Percentiles rank a stretch among this genome's conserved stretches.
phyloP scores from a whole-genome alignment of 2,329 filamentous ascomycete genomes.

The Venturia oleaginea region DNA sequence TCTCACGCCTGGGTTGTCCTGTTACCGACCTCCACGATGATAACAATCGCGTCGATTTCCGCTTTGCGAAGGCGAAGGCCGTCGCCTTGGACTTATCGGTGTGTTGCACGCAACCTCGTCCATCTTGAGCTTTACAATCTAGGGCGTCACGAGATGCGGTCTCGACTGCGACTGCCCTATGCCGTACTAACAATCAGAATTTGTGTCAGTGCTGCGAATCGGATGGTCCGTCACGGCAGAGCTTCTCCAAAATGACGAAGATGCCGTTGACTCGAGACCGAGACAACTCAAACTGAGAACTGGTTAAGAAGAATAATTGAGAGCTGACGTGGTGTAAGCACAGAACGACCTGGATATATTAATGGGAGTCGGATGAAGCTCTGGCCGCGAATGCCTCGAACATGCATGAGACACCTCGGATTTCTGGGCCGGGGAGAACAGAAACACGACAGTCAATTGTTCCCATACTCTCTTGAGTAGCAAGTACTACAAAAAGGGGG shows the following conservation, averaged over 20 bases:
- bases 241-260: neutral
- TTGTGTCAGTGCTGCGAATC: neutral
- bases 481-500: neutral
- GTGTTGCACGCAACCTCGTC: neutral
- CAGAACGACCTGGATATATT: neutral
- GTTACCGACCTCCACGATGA: neutral
- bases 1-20: neutral
- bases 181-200: neutral
- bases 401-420: neutral
- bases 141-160: neutral
- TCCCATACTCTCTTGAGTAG: neutral
- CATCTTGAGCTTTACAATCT: neutral
- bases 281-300: neutral
- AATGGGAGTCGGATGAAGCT: neutral
- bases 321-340: neutral
- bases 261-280: neutral
- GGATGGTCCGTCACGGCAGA: neutral
- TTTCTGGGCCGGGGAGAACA: neutral
- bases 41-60: neutral
- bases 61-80: neutral
- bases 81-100: neutral
- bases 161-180: neutral
- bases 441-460: neutral
- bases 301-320: neutral
- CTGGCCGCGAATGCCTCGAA: neutral